These are phyloP conservation scores for Cyathus striatus DNA, from an alignment of 768 basidiomycete genomes.

Conservation along the genomic window DNA sequence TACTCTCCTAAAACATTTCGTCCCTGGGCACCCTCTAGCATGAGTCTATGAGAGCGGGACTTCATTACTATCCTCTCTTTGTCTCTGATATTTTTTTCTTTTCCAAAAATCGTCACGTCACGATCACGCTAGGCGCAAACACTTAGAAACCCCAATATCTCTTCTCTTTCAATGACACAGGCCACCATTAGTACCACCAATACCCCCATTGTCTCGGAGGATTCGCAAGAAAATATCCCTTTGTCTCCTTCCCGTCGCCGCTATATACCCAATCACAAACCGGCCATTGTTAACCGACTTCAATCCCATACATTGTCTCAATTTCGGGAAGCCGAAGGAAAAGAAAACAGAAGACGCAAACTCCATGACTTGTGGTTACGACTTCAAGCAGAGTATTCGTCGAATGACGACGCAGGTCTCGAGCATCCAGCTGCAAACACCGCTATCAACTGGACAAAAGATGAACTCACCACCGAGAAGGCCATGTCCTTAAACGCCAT, in stretches of 20 bases:
- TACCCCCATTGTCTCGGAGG: slow-evolving; percentile 38
- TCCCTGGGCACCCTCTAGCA: slow-evolving; percentile 10
- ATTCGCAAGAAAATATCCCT: slow-evolving; percentile 14
- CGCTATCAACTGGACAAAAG: background rate
- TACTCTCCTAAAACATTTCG: background rate
- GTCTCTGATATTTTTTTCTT: background rate
- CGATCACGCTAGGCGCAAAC: background rate
- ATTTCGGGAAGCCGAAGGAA: slow-evolving; percentile 62
- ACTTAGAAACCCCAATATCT: background rate
- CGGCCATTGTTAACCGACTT: slow-evolving; percentile 41
- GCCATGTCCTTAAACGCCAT: slow-evolving; percentile 60
- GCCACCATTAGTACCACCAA: background rate
- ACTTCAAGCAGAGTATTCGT: slow-evolving; percentile 29
- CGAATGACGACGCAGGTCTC: slow-evolving; percentile 1
- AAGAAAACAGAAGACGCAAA: slow-evolving; percentile 52
- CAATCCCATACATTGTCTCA: slow-evolving; percentile 51
- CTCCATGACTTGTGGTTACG: slow-evolving; percentile 61
- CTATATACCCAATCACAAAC: slow-evolving; percentile 53
- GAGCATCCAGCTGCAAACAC: background rate
- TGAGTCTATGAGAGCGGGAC: slow-evolving; percentile 34
- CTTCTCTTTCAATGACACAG: slow-evolving; percentile 4
- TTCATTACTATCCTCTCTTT: slow-evolving; percentile 13
- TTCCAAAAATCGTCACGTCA: slow-evolving; percentile 1
- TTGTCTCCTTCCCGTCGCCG: slow-evolving; percentile 51
- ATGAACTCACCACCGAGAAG: slow-evolving; percentile 48